Evolutionary conservation across 495 filamentous ascomycete genomes (phyloP).

Genomic region (Aspergillus kassunensis): DNA sequence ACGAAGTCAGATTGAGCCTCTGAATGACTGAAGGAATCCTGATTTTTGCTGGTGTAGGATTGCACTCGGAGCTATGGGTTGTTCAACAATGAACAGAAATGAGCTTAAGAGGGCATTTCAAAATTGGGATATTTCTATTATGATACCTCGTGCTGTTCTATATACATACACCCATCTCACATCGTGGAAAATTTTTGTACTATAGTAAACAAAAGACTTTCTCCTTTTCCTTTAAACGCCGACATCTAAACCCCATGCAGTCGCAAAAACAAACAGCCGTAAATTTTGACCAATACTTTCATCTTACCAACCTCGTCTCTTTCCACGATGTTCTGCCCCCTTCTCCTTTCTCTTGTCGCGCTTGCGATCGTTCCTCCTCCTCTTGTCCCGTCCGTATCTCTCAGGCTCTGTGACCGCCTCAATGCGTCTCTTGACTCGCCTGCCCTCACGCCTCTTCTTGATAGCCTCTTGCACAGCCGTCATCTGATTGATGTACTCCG

Average conservation of each 20-base stretch:
- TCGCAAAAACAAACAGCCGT: not conserved
- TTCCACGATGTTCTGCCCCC: conserved; percentile 61
- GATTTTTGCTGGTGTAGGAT: no score
- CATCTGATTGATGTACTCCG: conserved; percentile 67
- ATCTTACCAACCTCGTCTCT: conserved; percentile 62
- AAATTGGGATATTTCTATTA: conserved; percentile 3
- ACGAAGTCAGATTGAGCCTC: not conserved
- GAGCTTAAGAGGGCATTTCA: no score
- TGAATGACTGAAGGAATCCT: no score
- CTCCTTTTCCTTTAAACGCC: conserved; percentile 13
- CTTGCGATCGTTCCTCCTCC: conserved; percentile 79
- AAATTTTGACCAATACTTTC: not conserved
- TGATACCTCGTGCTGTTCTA: conserved; percentile 17
- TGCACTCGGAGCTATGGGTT: not conserved
- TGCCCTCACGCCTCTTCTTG: conserved; percentile 61
- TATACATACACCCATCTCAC: conserved; percentile 18
- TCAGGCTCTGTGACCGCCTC: conserved; percentile 81
- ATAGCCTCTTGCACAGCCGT: conserved; percentile 64
- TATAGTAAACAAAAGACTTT: conserved; percentile 4
- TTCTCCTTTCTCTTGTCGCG: conserved; percentile 77
- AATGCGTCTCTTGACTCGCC: conserved; percentile 78
- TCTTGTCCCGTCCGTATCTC: conserved; percentile 71
- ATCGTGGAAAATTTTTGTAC: conserved; percentile 14
- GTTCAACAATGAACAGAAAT: no score
- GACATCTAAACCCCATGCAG: conserved; percentile 1